Evolutionary conservation across 305 asterid genomes (phyloP).

Genomic region (Fraxinus angustifolia): DNA sequence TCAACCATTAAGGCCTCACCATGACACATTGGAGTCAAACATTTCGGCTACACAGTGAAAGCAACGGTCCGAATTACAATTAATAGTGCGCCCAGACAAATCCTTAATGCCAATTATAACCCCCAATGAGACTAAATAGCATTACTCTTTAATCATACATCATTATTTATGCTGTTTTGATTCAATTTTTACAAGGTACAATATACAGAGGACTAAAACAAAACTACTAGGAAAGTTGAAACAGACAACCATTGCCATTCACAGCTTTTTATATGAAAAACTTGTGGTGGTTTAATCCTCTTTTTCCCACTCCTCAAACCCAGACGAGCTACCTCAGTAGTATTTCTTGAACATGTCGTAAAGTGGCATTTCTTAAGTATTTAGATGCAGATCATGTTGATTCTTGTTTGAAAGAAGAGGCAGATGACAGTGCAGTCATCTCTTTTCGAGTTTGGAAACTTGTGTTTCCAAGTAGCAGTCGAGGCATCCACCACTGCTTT

Average conservation of each 20-base stretch:
- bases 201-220: background rate
- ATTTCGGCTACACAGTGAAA: too few species aligned
- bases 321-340: background rate
- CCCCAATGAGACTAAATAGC: background rate
- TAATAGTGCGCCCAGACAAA: too few species aligned
- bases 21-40: too few species aligned
- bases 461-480: slow-evolving; percentile 48
- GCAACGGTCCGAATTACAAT: too few species aligned
- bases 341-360: background rate
- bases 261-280: background rate
- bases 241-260: background rate
- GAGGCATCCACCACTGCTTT: slow-evolving; percentile 68
- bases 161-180: background rate
- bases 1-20: too few species aligned
- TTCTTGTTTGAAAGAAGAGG: slow-evolving; percentile 38
- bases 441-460: slow-evolving; percentile 60
- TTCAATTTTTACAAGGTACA: background rate
- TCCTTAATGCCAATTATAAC: background rate
- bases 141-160: background rate
- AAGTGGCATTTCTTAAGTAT: background rate
- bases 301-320: background rate
- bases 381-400: background rate
- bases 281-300: background rate
- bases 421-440: slow-evolving; percentile 74
- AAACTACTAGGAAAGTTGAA: background rate